Evolutionary conservation across 2,329 filamentous ascomycete species (phyloP), one percentile per base, ranked within the genome.

Genomic region (Saccharata proteae): DNA sequence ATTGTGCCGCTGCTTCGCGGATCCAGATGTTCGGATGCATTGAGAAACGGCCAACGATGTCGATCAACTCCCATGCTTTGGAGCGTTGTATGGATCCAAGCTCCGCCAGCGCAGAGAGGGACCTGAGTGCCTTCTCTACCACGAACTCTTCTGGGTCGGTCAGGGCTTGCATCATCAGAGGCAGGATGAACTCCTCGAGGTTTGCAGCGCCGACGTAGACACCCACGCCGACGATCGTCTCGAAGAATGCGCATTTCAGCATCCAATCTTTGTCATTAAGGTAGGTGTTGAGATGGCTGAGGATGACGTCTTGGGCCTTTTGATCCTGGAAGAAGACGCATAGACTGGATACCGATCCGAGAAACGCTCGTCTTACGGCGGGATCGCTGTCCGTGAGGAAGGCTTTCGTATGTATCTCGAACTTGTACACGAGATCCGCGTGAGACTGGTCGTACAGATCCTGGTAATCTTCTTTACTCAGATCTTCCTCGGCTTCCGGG

Each of bases 11-110:
- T 7, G 88, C 82, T 57, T 96, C 88, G 21, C 88, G 74, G 32
- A 98, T 86, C 88, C 90, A 98, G 6, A 83, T 64, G 44, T 93
- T 96, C 0, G 90, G 90, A 50, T 98, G 90, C 64, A 93, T 77
- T 9, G 86, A 77, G 46, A 96, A 93, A 3, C 85, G 74, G 5
- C 72, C 77, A 10, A 88, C 73, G 22, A 88, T 75, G 38, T 92
- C 79, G 14, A 93, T 74, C 22, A 98, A 63, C 49, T 94, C 85
- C 78, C 85, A 93, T 2, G 77, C 78, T 37, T 82, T 88, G 5
- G 77, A 69, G 45, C 84, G 73, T 30, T 92, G 88, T 27, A 98
- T 73, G 0, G 98, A 64, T 0, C 90, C 92, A 13, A 98, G 65
- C 32, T 80, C 77, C 6, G 88, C 85, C 62, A 98, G 82, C 37